Evolutionary conservation across 768 basidiomycete species (phyloP).

Genomic region (Royoungia palumana): DNA sequence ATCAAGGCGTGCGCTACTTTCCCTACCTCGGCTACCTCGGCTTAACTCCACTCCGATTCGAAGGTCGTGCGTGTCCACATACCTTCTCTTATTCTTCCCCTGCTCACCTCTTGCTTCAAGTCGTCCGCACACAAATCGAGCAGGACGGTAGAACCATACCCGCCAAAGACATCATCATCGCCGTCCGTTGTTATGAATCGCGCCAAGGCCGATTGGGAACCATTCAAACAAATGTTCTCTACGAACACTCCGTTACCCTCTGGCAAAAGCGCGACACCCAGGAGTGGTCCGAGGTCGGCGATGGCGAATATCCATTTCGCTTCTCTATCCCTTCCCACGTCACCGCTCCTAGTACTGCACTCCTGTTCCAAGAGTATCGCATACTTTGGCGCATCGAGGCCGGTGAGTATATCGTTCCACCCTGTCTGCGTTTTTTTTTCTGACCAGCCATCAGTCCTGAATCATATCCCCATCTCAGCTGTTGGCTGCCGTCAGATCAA

Average conservation of each 20-base stretch:
- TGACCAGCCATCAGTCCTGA: slow-evolving; percentile 49
- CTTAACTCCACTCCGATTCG: slow-evolving; percentile 73
- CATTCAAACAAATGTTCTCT: slow-evolving; percentile 60
- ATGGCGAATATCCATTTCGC: slow-evolving; percentile 68
- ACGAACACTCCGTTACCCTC: slow-evolving; percentile 61
- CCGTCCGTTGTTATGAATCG: slow-evolving; percentile 83
- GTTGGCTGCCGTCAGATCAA: slow-evolving; percentile 68
- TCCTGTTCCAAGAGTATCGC: slow-evolving; percentile 70
- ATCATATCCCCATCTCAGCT: slow-evolving; percentile 59
- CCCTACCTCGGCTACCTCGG: slow-evolving; percentile 78
- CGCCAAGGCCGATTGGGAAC: slow-evolving; percentile 59
- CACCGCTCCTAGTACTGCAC: slow-evolving; percentile 62
- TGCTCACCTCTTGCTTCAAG: slow-evolving; percentile 31
- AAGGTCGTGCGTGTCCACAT: slow-evolving; percentile 55
- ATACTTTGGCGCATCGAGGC: slow-evolving; percentile 85
- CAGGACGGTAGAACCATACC: slow-evolving; percentile 65
- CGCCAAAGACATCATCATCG: slow-evolving; percentile 64
- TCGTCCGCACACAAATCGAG: slow-evolving; percentile 69
- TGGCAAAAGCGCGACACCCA: slow-evolving; percentile 64
- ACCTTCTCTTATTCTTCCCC: neutral
- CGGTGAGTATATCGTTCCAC: slow-evolving; percentile 41
- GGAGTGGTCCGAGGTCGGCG: slow-evolving; percentile 59
- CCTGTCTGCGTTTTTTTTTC: slow-evolving; percentile 8
- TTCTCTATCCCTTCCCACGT: slow-evolving; percentile 62
- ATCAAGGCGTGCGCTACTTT: slow-evolving; percentile 66